Conservation (phyloP, 768 basidiomycete genomes). For the Termitomyces sp. region DNA sequence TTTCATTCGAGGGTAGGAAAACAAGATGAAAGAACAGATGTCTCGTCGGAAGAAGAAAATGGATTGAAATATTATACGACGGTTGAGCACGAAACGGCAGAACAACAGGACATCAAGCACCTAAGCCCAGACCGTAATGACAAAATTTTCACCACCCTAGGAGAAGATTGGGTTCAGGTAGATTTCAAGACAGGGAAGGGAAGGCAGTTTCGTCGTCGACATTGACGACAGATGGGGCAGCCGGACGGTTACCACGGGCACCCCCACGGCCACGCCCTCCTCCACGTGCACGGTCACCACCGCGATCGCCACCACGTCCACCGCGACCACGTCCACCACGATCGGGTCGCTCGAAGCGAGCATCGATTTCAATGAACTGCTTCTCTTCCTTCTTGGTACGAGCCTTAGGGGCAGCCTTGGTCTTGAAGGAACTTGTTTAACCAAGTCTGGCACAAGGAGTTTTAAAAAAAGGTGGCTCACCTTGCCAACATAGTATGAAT, state of each 20-base stretch:
- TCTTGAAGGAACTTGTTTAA: constrained; percentile 31
- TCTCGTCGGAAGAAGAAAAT: constrained; percentile 12
- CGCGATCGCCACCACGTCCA: constrained; percentile 39
- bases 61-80: constrained; percentile 15
- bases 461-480: constrained; percentile 39
- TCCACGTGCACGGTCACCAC: constrained; percentile 31
- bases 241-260: constrained; percentile 41
- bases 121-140: constrained; percentile 10
- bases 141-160: constrained; percentile 12
- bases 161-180: not conserved
- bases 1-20: constrained; percentile 22
- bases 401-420: constrained; percentile 59
- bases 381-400: constrained; percentile 86
- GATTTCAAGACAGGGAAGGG: constrained; percentile 70
- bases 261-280: constrained; percentile 32
- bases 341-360: constrained; percentile 78
- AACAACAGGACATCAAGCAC: constrained; percentile 10
- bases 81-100: constrained; percentile 14
- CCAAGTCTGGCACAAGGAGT: not conserved
- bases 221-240: constrained; percentile 40
- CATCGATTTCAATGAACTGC: constrained; percentile 88
- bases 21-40: constrained; percentile 17
- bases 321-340: constrained; percentile 59
- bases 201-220: constrained; percentile 85
- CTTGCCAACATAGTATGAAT: constrained; percentile 87